A percentile compares a stretch with the other conserved stretches of the same genome.
Conservation (phyloP, 2,329 filamentous ascomycete genomes). For the Paraphaeosphaeria minitans region DNA sequence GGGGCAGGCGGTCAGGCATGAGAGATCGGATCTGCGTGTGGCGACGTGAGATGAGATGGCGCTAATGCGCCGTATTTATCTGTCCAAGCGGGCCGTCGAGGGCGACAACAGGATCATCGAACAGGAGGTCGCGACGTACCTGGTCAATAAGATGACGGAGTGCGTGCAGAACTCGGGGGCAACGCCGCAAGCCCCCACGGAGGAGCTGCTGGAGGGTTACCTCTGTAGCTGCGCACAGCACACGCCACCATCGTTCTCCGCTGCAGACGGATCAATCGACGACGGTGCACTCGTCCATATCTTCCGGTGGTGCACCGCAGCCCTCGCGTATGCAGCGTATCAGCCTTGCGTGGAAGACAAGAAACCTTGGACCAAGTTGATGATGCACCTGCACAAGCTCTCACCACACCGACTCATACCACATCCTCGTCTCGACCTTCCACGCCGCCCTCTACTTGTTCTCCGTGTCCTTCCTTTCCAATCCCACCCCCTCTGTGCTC, state of each 20-base stretch:
- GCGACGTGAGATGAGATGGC: not conserved
- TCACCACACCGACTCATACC: slow-evolving; percentile 55
- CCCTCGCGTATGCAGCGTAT: slow-evolving; percentile 52
- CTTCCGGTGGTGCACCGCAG: slow-evolving; percentile 53
- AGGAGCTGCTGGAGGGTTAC: slow-evolving; percentile 50
- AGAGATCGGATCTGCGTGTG: not conserved
- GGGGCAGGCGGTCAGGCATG: not conserved
- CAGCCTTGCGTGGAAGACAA: slow-evolving; percentile 52
- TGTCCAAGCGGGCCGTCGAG: slow-evolving; percentile 61
- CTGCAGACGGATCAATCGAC: slow-evolving; percentile 34
- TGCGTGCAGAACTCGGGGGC: slow-evolving; percentile 44
- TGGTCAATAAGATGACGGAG: slow-evolving; percentile 59
- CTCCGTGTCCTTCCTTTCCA: slow-evolving; percentile 28
- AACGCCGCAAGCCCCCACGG: slow-evolving; percentile 46
- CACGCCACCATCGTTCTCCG: slow-evolving; percentile 31
- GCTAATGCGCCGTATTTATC: slow-evolving; percentile 37
- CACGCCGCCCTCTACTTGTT: slow-evolving; percentile 44
- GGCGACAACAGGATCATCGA: slow-evolving; percentile 65
- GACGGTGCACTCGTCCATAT: slow-evolving; percentile 51
- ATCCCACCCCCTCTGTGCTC: slow-evolving; percentile 41
- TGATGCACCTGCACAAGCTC: slow-evolving; percentile 50
- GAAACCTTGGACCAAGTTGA: slow-evolving; percentile 53
- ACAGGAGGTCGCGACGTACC: slow-evolving; percentile 56
- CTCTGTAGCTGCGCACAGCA: slow-evolving; percentile 40
- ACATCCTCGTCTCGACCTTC: slow-evolving; percentile 56